A percentile compares a stretch with the other conserved stretches of the same genome.
Conservation (phyloP, 75 land plant species). For the Cupressus sempervirens region DNA sequence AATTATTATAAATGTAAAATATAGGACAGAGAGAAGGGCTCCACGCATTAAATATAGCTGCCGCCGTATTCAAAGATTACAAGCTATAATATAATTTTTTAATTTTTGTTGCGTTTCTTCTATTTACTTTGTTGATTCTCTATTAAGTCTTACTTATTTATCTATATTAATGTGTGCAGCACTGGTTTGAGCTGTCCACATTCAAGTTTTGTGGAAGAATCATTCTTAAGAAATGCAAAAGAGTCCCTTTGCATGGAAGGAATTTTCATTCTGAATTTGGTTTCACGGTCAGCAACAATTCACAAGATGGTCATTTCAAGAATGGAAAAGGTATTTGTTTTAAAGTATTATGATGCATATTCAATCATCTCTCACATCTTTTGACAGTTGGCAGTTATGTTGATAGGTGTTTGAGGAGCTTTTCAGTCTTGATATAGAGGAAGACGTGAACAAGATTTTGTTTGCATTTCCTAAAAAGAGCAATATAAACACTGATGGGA, state of each 20-base stretch:
- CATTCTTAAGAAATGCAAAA: constrained; percentile 55
- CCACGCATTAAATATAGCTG: neutral
- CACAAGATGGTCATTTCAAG: constrained; percentile 47
- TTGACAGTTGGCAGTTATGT: neutral
- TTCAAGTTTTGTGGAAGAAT: constrained; percentile 70
- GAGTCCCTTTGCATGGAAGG: constrained; percentile 61
- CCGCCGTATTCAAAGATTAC: neutral
- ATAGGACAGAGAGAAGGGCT: neutral
- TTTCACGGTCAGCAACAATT: constrained; percentile 58
- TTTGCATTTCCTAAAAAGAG: constrained; percentile 53
- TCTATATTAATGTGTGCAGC: constrained; percentile 31
- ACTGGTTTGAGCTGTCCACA: constrained; percentile 95
- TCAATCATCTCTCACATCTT: constrained; percentile 2
- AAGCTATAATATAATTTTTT: neutral
- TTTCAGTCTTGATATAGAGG: constrained; percentile 72
- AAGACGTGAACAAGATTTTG: constrained; percentile 83
- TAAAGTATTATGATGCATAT: neutral
- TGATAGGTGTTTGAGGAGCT: constrained; percentile 65
- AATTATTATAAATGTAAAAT: neutral
- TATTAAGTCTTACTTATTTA: neutral
- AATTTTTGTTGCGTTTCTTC: neutral
- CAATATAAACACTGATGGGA: constrained; percentile 16
- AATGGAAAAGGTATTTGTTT: constrained; percentile 48
- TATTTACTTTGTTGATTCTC: neutral
- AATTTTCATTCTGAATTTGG: constrained; percentile 76